phyloP scores from a whole-genome alignment of 129 eudicot species.

The Smallanthus sonchifolius region DNA sequence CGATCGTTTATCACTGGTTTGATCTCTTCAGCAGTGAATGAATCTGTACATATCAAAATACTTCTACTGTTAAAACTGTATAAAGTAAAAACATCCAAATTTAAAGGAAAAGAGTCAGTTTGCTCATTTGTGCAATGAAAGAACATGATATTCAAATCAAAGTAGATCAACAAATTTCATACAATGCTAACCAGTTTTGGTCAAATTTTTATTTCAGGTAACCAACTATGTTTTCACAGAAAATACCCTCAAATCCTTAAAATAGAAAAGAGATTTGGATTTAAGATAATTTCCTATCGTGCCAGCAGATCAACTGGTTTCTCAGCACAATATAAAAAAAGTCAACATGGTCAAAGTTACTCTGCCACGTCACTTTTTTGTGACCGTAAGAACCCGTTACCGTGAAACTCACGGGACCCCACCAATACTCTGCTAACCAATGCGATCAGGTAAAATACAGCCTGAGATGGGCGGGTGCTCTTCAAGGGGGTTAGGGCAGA shows the following conservation, averaged over 20 bases:
- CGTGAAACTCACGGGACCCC: too few relatives aligned
- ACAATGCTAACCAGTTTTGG: background rate
- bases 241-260: background rate
- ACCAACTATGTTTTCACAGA: background rate
- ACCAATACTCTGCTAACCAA: too few relatives aligned
- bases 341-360: background rate
- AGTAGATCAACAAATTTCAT: conserved; percentile 2
- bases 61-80: conserved; percentile 7
- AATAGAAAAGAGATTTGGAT: background rate
- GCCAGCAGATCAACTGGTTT: background rate
- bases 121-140: conserved; percentile 9
- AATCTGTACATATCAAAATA: conserved; percentile 34
- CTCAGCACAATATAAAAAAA: background rate
- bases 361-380: background rate
- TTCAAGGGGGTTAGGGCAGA: too few relatives aligned
- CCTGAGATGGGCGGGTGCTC: too few relatives aligned
- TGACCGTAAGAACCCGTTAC: too few relatives aligned
- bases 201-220: background rate
- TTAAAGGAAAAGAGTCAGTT: background rate
- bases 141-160: conserved; percentile 7
- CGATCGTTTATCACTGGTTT: background rate
- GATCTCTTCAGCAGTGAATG: conserved; percentile 16
- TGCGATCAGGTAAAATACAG: too few relatives aligned
- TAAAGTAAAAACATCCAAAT: background rate
- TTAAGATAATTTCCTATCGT: background rate